Conservation (phyloP, 2,329 filamentous ascomycete species). For the Aureobasidium uvarum region DNA sequence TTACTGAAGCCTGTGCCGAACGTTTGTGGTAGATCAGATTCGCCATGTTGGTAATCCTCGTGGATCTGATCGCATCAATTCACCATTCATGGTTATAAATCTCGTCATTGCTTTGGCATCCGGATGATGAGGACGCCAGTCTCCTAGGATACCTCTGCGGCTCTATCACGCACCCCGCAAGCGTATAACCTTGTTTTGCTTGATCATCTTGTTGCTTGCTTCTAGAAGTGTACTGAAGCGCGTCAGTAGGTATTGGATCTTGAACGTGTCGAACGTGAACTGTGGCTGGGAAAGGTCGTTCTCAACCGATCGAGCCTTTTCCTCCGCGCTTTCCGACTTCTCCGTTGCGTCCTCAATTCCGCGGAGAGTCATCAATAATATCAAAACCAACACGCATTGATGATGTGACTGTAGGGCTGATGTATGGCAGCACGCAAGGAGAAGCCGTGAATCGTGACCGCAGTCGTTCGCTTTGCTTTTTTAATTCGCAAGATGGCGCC, state of each 20-base stretch:
- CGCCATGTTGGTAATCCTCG: constrained; percentile 1
- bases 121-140: neutral
- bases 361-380: neutral
- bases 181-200: constrained; percentile 10
- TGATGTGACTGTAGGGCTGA: neutral
- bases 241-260: neutral
- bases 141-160: neutral
- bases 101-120: constrained; percentile 8
- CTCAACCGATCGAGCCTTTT: neutral
- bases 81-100: constrained; percentile 13
- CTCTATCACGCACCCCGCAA: constrained; percentile 17
- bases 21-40: neutral
- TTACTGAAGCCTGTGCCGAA: neutral
- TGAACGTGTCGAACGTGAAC: neutral
- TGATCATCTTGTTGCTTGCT: neutral
- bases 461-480: neutral
- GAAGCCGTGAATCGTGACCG: neutral
- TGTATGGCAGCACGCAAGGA: neutral
- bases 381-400: neutral
- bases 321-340: neutral
- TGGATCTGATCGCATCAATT: neutral
- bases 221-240: constrained; percentile 4
- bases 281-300: neutral
- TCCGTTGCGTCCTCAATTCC: neutral
- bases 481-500: constrained; percentile 19